Base-by-base conservation (phyloP, 805 yeast species). In the Saturnispora zaruensis region DNA sequence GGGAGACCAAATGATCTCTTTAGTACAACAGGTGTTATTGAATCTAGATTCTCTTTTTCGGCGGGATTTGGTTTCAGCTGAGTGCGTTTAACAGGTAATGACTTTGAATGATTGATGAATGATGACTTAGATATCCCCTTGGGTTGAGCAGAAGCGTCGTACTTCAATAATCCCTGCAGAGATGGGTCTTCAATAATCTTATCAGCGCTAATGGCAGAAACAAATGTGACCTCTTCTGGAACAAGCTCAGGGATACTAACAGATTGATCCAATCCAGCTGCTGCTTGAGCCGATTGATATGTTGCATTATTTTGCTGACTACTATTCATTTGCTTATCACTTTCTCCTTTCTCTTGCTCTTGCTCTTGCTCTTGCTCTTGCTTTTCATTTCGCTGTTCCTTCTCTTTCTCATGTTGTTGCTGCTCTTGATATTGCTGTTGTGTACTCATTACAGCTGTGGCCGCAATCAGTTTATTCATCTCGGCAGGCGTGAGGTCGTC, bases 161-260 rank as follows among this genome's bases (percentile, higher is more conserved):
- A 79, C n/a, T 74, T 62, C 46, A 71, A 65, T 2, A 69, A 70
- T 4, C 65, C 64, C 4, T 71, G 59, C 11, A 71, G 60, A 3
- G 68, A 59, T 0, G 71, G 64, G 48, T 73, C 73, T 24, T 70
- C 68, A 53, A 76, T 82, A 7, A 83, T 64, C 8, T 74, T 67
- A 33, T 76, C 77, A 0, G 89, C 89, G 8, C 76, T 77, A 55
- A 77, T 77, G 1, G 89, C 87, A 48, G 81, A 76, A 37, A 81
- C 82, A 66, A 83, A 83, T 18, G 59, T 55, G 18, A 64, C 66
- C 7, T 51, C 58, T 23, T 56, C 54, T 0, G 68, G 68, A 32
- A 64, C 43, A 14, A 25, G 33, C 13, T 37, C 37, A 9, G 43
- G 48, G 43, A 7, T 51, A 55, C 16, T 60, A 50, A 24, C 56